Percentiles rank a stretch among this genome's conserved stretches.
These are phyloP conservation scores for Kazachstania taianensis DNA, from an alignment of 805 yeast species.

Conservation along the genomic window DNA sequence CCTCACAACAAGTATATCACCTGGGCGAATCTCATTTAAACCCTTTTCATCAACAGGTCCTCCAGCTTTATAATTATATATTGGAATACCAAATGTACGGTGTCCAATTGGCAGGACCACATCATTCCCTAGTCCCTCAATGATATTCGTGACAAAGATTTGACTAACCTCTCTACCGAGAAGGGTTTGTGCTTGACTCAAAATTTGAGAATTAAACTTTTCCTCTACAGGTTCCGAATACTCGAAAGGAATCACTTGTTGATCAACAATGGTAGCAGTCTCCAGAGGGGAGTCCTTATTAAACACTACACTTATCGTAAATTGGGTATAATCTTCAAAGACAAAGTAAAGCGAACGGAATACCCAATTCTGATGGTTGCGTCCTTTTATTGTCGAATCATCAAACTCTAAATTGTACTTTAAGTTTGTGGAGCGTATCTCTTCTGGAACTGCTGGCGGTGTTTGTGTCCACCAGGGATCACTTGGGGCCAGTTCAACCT, in stretches of 20 bases:
- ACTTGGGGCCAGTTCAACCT: constrained; percentile 23
- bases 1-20: constrained; percentile 72
- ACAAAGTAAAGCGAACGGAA: constrained; percentile 62
- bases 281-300: constrained; percentile 44
- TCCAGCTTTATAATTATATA: constrained; percentile 43
- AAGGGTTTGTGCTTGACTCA: constrained; percentile 34
- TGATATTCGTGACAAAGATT: constrained; percentile 6
- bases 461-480: constrained; percentile 58
- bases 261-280: constrained; percentile 31
- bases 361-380: constrained; percentile 40
- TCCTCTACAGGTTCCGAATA: constrained; percentile 29
- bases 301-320: constrained; percentile 48
- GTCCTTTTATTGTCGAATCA: constrained; percentile 40
- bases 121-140: constrained; percentile 2
- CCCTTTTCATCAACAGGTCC: constrained; percentile 37
- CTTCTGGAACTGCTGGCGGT: constrained; percentile 42
- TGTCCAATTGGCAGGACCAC: constrained; percentile 41
- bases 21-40: constrained; percentile 59
- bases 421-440: constrained; percentile 7
- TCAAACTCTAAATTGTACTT: constrained; percentile 52
- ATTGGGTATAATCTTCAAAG: constrained; percentile 62
- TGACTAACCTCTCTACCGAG: constrained; percentile 20
- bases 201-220: constrained; percentile 42
- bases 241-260: constrained; percentile 15
- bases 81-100: constrained; percentile 54